A percentile compares a stretch with the other conserved stretches of the same genome.
Evolutionary conservation across 78 protist genomes (phyloP).

Genomic region (Dictyostelium capitatum): DNA sequence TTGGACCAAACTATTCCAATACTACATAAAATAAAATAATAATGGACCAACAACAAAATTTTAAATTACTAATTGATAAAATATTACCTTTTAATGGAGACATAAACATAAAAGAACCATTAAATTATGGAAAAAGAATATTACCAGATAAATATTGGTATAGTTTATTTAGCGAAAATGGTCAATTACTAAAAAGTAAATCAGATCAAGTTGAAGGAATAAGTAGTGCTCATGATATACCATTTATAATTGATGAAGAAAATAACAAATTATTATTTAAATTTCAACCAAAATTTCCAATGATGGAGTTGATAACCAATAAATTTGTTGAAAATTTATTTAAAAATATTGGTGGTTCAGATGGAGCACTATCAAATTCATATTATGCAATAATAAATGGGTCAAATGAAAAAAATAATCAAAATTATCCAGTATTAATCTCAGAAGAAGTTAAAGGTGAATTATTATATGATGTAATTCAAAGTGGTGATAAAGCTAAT

Average conservation of each 20-base stretch:
- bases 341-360: neutral
- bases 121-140: neutral
- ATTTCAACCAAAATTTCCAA: slow-evolving; percentile 13
- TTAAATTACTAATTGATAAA: neutral
- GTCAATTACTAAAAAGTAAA: neutral
- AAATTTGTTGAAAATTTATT: neutral
- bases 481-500: neutral
- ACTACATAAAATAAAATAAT: no score
- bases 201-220: neutral
- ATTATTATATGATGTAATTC: neutral
- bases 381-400: no score
- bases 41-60: no score
- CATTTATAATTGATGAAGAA: neutral
- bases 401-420: neutral
- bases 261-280: neutral
- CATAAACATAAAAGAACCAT: neutral
- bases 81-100: neutral
- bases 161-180: neutral
- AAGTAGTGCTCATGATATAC: no score
- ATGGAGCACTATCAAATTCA: no score
- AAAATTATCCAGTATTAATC: neutral
- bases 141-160: neutral
- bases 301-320: neutral
- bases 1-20: no score
- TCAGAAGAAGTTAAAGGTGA: neutral